A percentile compares a stretch with the other conserved stretches of the same genome.
These are phyloP conservation scores for Rubroboletus satanas DNA, from an alignment of 768 basidiomycete species.

Conservation along the genomic window DNA sequence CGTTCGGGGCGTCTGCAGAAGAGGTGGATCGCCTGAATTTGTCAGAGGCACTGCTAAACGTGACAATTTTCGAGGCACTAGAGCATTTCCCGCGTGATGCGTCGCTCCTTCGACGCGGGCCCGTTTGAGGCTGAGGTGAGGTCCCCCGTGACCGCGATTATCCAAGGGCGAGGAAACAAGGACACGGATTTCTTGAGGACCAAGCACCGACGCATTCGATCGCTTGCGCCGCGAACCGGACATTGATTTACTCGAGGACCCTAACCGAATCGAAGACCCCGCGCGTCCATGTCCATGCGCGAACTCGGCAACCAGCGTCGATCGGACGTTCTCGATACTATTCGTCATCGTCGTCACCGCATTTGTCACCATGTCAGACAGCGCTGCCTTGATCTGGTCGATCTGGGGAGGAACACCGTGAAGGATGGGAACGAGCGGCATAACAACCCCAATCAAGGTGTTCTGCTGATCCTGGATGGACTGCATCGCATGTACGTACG, in stretches of 20 bases:
- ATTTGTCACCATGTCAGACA: constrained; percentile 18
- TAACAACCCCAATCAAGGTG: constrained; percentile 40
- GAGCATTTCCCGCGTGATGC: neutral
- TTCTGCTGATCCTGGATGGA: constrained; percentile 43
- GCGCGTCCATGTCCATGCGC: neutral
- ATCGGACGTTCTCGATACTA: constrained; percentile 12
- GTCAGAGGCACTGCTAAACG: constrained; percentile 4
- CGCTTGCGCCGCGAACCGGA: constrained; percentile 4
- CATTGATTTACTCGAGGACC: neutral
- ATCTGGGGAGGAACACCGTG: constrained; percentile 59
- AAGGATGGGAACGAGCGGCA: constrained; percentile 58
- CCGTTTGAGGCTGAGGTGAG: constrained; percentile 7
- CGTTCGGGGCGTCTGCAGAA: constrained; percentile 11
- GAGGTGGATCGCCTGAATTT: neutral
- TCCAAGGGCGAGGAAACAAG: constrained; percentile 14
- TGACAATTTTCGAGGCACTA: constrained; percentile 8
- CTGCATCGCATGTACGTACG: constrained; percentile 54
- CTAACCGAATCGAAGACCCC: constrained; percentile 3
- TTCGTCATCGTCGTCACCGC: constrained; percentile 17
- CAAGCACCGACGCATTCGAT: neutral
- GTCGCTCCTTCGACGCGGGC: constrained; percentile 9
- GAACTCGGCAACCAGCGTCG: constrained; percentile 6
- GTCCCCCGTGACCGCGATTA: neutral
- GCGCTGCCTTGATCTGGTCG: constrained; percentile 20
- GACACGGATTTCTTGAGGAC: neutral